Percentiles rank a stretch among this genome's conserved stretches.
These are phyloP conservation scores for Solanum pennellii DNA, from an alignment of 257 asterid species.

Conservation along the genomic window DNA sequence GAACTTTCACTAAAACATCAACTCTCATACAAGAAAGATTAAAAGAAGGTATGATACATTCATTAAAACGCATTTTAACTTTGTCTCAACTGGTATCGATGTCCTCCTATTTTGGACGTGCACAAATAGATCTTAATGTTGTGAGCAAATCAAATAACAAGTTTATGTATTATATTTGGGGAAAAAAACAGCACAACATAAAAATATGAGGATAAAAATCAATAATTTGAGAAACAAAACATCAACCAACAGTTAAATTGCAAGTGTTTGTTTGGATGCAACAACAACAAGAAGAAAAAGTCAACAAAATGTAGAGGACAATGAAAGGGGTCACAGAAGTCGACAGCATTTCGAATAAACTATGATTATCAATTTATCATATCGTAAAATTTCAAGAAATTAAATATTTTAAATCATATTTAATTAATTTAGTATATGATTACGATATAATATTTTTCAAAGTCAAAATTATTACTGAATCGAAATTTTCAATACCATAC, in stretches of 20 bases:
- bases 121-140: no score
- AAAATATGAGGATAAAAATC: background rate
- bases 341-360: background rate
- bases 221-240: background rate
- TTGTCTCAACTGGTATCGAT: no score
- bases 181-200: no score
- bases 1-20: background rate
- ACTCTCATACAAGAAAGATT: background rate
- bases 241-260: background rate
- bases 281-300: background rate
- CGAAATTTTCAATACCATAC: no score
- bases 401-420: background rate
- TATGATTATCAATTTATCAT: background rate
- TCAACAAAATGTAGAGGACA: background rate
- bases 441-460: no score
- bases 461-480: no score
- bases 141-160: no score
- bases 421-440: background rate
- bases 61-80: background rate
- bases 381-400: background rate
- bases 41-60: no score
- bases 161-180: no score
- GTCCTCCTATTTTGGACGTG: rapidly evolving
- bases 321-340: background rate
- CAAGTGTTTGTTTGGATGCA: background rate